Evolutionary conservation across 306 rosid genomes (phyloP).

Genomic region (Ormosia semicastrata): DNA sequence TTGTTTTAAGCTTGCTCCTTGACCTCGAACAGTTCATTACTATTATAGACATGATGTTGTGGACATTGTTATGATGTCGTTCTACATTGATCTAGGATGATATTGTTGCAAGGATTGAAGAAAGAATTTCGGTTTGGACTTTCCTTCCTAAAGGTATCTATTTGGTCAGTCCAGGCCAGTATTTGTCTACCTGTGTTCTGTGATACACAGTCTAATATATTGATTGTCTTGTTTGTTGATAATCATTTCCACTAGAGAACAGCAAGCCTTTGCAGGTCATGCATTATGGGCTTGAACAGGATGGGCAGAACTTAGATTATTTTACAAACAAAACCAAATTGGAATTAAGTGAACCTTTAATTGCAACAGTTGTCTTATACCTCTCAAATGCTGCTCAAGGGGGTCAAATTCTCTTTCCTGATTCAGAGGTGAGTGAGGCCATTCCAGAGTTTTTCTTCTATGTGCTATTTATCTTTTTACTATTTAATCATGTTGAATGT

Average conservation of each 20-base stretch:
- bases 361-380: constrained; percentile 76
- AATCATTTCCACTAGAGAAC: constrained; percentile 47
- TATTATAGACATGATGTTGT: background rate
- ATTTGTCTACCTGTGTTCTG: background rate
- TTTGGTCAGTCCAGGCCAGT: background rate
- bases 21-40: background rate
- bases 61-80: background rate
- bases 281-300: constrained; percentile 45
- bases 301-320: constrained; percentile 31
- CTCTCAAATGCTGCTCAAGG: constrained; percentile 71
- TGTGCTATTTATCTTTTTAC: background rate
- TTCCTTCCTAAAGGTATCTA: constrained; percentile 84
- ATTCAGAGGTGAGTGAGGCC: constrained; percentile 54
- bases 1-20: constrained; percentile 23
- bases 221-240: background rate
- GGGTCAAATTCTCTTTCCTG: constrained; percentile 67
- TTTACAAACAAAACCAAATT: constrained; percentile 44
- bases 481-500: constrained; percentile 4
- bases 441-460: background rate
- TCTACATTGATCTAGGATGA: constrained; percentile 55
- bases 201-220: background rate
- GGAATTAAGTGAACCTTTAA: constrained; percentile 49
- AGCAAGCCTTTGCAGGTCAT: constrained; percentile 57
- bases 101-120: constrained; percentile 67
- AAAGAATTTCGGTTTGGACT: constrained; percentile 80